Evolutionary conservation across 352 stramenopile species (phyloP).

Genomic region (Pythium myriotylum): DNA sequence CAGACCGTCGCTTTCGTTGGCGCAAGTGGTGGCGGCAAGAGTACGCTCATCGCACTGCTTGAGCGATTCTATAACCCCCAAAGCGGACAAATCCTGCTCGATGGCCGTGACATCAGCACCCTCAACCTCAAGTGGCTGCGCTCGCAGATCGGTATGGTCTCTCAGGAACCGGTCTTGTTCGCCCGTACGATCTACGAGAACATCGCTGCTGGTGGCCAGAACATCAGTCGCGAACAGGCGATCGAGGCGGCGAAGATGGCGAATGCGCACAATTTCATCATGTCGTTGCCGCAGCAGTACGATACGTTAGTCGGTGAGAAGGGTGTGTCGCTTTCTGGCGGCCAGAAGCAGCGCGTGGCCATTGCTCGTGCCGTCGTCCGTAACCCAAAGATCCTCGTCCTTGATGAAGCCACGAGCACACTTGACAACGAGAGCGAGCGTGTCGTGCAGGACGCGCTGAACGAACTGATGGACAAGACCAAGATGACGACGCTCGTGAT

Average conservation of each 20-base stretch:
- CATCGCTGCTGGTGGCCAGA: slow-evolving; percentile 45
- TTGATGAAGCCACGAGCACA: slow-evolving; percentile 54
- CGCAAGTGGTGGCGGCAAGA: slow-evolving; percentile 20
- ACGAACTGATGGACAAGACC: slow-evolving; percentile 33
- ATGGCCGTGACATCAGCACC: slow-evolving; percentile 59
- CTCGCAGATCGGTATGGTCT: slow-evolving; percentile 39
- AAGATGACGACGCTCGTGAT: slow-evolving; percentile 67
- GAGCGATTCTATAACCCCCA: slow-evolving; percentile 85
- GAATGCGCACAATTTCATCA: slow-evolving; percentile 13
- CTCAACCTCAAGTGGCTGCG: slow-evolving; percentile 54
- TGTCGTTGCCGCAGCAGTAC: slow-evolving; percentile 41
- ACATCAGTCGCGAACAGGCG: neutral
- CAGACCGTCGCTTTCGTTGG: too few relatives aligned
- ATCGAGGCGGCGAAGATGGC: slow-evolving; percentile 4
- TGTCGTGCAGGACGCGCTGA: slow-evolving; percentile 46
- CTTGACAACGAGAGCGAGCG: slow-evolving; percentile 53
- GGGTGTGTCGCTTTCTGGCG: too few relatives aligned
- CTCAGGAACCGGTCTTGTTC: too few relatives aligned
- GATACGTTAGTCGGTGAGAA: too few relatives aligned
- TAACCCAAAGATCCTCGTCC: too few relatives aligned
- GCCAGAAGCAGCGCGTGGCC: too few relatives aligned
- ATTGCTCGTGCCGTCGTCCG: too few relatives aligned
- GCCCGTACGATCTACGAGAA: slow-evolving; percentile 78
- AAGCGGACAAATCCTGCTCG: too few relatives aligned
- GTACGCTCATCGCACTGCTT: slow-evolving; percentile 40